A percentile compares a stretch with the other conserved stretches of the same genome.
Evolutionary conservation across 1,139 yeast species (phyloP).

Genomic region (Saccharomyces hybrid): DNA sequence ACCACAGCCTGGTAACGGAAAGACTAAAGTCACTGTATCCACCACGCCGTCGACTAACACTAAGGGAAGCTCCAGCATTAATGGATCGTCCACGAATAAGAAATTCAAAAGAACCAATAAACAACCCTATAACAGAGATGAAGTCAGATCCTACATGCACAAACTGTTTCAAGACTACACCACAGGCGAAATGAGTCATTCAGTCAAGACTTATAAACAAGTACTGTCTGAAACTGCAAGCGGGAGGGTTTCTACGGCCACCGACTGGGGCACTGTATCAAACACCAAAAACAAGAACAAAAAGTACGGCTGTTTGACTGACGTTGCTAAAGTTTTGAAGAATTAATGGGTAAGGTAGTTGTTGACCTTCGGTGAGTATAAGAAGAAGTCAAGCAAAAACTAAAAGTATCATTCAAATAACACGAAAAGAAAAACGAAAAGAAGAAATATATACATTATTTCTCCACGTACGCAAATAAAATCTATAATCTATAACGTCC

Average conservation of each 20-base stretch:
- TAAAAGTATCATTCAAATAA: background rate
- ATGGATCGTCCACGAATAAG: background rate
- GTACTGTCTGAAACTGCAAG: constrained; percentile 1
- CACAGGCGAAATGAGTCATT: constrained; percentile 4
- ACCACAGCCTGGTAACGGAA: background rate
- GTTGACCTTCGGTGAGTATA: background rate
- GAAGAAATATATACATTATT: background rate
- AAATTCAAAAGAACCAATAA: constrained; percentile 7
- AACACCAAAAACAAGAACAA: constrained; percentile 24
- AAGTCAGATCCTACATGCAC: constrained; percentile 22
- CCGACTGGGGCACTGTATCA: constrained; percentile 29
- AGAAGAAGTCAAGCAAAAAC: background rate
- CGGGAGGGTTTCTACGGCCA: constrained; percentile 8
- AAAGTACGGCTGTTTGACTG: constrained; percentile 25
- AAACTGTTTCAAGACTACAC: constrained; percentile 16
- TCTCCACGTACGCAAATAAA: background rate
- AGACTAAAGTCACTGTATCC: background rate
- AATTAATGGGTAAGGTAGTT: constrained; percentile 3
- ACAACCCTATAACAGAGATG: constrained; percentile 25
- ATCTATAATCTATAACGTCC: background rate
- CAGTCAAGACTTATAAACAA: constrained; percentile 1
- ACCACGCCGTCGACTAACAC: background rate
- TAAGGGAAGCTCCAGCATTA: constrained; percentile 1
- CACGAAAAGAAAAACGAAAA: background rate
- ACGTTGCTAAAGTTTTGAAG: constrained; percentile 23